A percentile compares a stretch with the other conserved stretches of the same genome.
phyloP scores from a whole-genome alignment of 1,139 yeast species.

The Candida buenavistaensis region DNA sequence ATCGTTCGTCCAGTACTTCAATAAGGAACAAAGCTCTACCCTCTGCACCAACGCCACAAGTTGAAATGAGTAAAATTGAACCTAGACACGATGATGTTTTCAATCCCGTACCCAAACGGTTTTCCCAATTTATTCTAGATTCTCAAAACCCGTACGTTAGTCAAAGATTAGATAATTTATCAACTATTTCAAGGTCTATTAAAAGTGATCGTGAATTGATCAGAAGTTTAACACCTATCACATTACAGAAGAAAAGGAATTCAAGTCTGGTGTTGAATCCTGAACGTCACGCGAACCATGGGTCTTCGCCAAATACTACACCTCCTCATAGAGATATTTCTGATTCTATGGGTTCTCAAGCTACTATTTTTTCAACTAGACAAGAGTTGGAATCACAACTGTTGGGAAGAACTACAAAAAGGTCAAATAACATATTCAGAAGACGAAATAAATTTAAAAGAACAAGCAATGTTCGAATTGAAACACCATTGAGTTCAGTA shows the following conservation, averaged over 20 bases:
- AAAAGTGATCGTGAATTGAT: conserved; percentile 19
- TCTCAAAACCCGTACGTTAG: conserved; percentile 32
- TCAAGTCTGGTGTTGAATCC: conserved; percentile 3
- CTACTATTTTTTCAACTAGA: conserved; percentile 47
- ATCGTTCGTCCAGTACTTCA: conserved; percentile 6
- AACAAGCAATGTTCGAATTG: conserved; percentile 14
- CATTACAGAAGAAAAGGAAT: background rate
- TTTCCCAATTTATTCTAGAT: conserved; percentile 43
- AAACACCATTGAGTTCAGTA: conserved; percentile 10
- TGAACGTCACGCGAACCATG: background rate
- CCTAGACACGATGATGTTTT: conserved; percentile 9
- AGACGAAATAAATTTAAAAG: conserved; percentile 13
- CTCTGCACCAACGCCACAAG: conserved; percentile 1
- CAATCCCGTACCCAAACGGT: conserved; percentile 42
- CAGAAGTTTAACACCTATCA: conserved; percentile 3
- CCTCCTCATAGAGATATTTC: conserved; percentile 26
- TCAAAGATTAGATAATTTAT: conserved; percentile 27
- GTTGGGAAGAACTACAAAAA: conserved; percentile 2
- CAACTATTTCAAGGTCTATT: conserved; percentile 26
- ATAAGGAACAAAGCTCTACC: conserved; percentile 4
- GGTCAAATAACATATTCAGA: conserved; percentile 1
- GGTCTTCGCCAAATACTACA: background rate
- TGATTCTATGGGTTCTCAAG: conserved; percentile 45
- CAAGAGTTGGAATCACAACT: conserved; percentile 11
- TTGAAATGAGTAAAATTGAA: background rate